Percentiles rank a stretch among this genome's conserved stretches.
Evolutionary conservation across 164 flowering plant genomes (phyloP).

Genomic region (Liriodendron chinense): DNA sequence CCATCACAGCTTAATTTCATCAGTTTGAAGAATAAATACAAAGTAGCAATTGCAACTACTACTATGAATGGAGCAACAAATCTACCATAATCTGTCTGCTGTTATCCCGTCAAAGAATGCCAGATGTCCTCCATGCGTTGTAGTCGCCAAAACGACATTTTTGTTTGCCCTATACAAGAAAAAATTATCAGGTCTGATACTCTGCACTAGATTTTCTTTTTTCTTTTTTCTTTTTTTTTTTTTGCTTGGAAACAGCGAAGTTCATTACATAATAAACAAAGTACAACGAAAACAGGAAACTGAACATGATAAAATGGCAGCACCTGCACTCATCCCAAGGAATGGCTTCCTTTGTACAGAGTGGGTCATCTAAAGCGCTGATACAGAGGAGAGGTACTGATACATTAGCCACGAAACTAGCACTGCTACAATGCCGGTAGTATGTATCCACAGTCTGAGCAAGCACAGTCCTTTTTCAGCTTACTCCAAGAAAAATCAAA

Average conservation of each 20-base stretch:
- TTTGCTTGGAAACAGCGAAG: too few relatives aligned
- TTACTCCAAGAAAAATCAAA: neutral
- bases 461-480: slow-evolving; percentile 20
- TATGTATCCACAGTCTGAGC: slow-evolving; percentile 89
- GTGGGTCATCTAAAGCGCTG: slow-evolving; percentile 94
- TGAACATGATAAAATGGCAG: neutral
- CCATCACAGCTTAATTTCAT: neutral
- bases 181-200: slow-evolving; percentile 2
- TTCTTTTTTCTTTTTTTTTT: too few relatives aligned
- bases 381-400: slow-evolving; percentile 89
- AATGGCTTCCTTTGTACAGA: slow-evolving; percentile 92
- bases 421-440: slow-evolving; percentile 78
- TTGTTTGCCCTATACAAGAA: slow-evolving; percentile 55
- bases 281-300: neutral
- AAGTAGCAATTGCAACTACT: neutral
- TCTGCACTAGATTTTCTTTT: too few relatives aligned
- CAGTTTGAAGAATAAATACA: neutral
- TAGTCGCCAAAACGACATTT: slow-evolving; percentile 76
- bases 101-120: slow-evolving; percentile 80
- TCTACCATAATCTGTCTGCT: slow-evolving; percentile 64
- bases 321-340: slow-evolving; percentile 99
- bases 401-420: slow-evolving; percentile 60
- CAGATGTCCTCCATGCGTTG: slow-evolving; percentile 85
- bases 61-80: slow-evolving; percentile 1
- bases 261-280: neutral